Base-by-base conservation (phyloP, 495 filamentous ascomycete species). In the Chaetomium cochliodes region DNA sequence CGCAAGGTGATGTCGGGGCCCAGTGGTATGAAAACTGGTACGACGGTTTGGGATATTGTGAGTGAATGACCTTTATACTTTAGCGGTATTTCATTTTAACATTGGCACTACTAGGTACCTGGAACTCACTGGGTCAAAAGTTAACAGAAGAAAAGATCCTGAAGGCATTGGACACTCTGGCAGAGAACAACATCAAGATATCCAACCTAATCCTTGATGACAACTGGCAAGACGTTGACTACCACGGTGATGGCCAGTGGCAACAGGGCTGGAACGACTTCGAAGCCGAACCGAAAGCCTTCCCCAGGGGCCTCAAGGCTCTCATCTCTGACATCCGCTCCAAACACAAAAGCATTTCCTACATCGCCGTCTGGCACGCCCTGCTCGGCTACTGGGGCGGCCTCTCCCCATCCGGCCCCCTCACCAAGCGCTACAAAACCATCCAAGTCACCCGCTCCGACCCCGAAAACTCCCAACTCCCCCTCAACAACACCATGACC, bases 321-420 rank as follows among this genome's bases (percentile, higher is more conserved):
- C 86, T 88, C 2, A 80, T 92, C 0, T 74, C 79, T 18, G 77
- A 82, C 5, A 92, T 98, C 58, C 87, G 91, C 11, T 78, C 81
- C 33, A 82, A 81, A 51, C 86, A 92, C 70, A 86, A 86, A 18
- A 87, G 86, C 63, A 90, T 98, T 53, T 80, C 88, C 66, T 88
- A 97, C 69, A 83, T 98, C 39, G 91, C 90, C 18, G 93, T 98
- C 13, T 98, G 94, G 94, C 94, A 98, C 79, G 90, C 94, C 3
- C 79, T 97, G n/a, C 74, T 96, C 18, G 93, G 94, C 11, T 98
- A 98, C 74, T 98, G 94, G 94, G 94, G 91, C 62, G 94, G 91
- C 3, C 86, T 98, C 13, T 83, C 89, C 1, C 86, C 88, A 0
- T 72, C 82, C 18, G 88, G 93, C 1, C 82, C 85, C 47, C 83